Evolutionary conservation across 2,329 filamentous ascomycete species (phyloP), one percentile per base, ranked within the genome.

Genomic region (Fusarium mundagurra): DNA sequence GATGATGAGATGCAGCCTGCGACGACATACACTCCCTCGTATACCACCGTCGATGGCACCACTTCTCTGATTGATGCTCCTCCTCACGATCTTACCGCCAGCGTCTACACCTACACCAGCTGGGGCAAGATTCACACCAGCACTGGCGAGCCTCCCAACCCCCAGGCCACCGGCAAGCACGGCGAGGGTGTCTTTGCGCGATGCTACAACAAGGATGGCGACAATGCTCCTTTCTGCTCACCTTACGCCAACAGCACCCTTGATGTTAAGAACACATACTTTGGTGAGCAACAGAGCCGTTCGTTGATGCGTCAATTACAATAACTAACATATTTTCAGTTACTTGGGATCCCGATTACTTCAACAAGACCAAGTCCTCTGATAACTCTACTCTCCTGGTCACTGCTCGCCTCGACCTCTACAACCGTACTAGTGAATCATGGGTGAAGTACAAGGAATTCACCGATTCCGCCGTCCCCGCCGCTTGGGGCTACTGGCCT

Each of bases 341-440:
- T 61, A 89, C 87, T 34, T 90, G 88, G 88, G 88, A 91, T 73
- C 82, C 88, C 31, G 81, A 84, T 58, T 87, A 83, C 80, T 89
- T 88, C 82, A 82, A 83, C 75, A 78, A 81, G 54, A 80, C 82
- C 63, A 83, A 85, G 50, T 80, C 82, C 61, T 83, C 84, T 74
- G 71, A 67, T 69, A 83, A 82, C 73, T 60, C 75, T 34, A 80
- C 81, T 38, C 69, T 77, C 62, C 79, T 80, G 33, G 75, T 84
- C 61, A 73, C 77, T 39, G 66, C 83, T 76, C 84, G 84, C 71
- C 80, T 86, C 71, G 84, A 87, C 77, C 80, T 82, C 70, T 82
- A 81, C 62, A 84, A 85, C 77, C 74, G 77, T 48, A 80, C 81
- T 13, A 81, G 80, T 71, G 77, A 83, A 59, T 78, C 83, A 24